Conservation (phyloP, 2,329 filamentous ascomycete species). For the Chaetomium strumarium region DNA sequence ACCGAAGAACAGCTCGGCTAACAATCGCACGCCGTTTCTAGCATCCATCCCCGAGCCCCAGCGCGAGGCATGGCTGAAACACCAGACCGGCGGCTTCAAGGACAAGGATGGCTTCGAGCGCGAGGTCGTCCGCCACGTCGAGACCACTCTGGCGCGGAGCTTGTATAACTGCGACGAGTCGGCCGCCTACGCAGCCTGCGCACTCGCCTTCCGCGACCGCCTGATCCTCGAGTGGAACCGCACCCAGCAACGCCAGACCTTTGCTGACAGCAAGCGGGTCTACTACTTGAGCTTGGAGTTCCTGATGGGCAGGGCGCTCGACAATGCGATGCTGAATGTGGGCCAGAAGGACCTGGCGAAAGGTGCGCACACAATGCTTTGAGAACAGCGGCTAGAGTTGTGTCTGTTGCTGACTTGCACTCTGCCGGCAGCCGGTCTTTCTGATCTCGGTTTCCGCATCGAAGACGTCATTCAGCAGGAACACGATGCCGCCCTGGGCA, state of each 20-base stretch:
- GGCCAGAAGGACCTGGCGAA: constrained; percentile 79
- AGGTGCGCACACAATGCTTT: constrained; percentile 44
- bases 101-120: constrained; percentile 78
- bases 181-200: constrained; percentile 86
- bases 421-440: constrained; percentile 60
- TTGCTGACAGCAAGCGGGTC: constrained; percentile 82
- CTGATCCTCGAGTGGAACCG: constrained; percentile 96
- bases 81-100: constrained; percentile 61
- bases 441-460: constrained; percentile 89
- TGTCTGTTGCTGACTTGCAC: constrained; percentile 4
- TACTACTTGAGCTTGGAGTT: constrained; percentile 98
- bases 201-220: constrained; percentile 86
- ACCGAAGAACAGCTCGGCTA: constrained; percentile 4
- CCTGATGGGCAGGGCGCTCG: constrained; percentile 89
- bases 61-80: constrained; percentile 69
- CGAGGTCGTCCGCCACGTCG: constrained; percentile 88
- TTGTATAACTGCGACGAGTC: constrained; percentile 97
- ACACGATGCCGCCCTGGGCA: constrained; percentile 92
- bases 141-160: constrained; percentile 91
- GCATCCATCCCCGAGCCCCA: constrained; percentile 81
- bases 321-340: constrained; percentile 98
- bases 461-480: constrained; percentile 94
- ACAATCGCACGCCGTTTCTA: constrained; percentile 27
- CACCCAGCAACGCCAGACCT: constrained; percentile 94
- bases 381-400: background rate